phyloP scores from a whole-genome alignment of 2,329 filamentous ascomycete species.

The Epichloe bromicola region DNA sequence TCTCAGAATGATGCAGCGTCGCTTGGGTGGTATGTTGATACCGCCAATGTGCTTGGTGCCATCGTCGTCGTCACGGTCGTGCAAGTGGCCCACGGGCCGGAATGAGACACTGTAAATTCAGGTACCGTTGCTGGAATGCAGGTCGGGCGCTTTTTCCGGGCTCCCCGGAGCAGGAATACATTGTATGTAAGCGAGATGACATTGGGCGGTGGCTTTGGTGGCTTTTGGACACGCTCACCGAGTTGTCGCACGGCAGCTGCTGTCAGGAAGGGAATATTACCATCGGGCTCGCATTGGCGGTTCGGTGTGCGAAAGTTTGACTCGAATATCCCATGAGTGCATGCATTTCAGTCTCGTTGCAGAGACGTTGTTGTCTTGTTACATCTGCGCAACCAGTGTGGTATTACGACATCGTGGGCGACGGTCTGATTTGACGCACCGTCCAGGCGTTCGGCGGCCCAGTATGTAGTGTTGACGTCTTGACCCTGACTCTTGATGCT shows the following conservation, averaged over 20 bases:
- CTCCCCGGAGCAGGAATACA: no score
- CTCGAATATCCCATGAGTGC: not conserved
- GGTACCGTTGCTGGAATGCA: no score
- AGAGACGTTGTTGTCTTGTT: not conserved
- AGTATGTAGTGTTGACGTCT: no score
- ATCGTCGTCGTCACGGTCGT: no score
- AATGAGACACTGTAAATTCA: no score
- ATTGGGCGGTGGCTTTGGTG: no score
- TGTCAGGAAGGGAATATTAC: no score
- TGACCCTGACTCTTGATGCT: no score
- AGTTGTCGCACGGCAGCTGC: not conserved
- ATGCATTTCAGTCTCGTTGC: not conserved
- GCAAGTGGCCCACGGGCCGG: no score
- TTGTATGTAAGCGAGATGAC: no score
- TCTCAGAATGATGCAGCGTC: conserved; percentile 44
- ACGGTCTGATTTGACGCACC: not conserved
- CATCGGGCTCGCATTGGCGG: not conserved
- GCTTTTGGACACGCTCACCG: not conserved
- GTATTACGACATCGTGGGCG: no score
- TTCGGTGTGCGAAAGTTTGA: not conserved
- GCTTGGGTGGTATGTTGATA: conserved; percentile 75
- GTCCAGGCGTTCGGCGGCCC: not conserved
- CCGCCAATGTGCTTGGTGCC: conserved; percentile 23
- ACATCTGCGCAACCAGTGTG: not conserved
- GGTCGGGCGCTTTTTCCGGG: no score